A percentile compares a stretch with the other conserved stretches of the same genome.
Conservation (phyloP, 2,329 filamentous ascomycete species). For the Fusarium secorum region DNA sequence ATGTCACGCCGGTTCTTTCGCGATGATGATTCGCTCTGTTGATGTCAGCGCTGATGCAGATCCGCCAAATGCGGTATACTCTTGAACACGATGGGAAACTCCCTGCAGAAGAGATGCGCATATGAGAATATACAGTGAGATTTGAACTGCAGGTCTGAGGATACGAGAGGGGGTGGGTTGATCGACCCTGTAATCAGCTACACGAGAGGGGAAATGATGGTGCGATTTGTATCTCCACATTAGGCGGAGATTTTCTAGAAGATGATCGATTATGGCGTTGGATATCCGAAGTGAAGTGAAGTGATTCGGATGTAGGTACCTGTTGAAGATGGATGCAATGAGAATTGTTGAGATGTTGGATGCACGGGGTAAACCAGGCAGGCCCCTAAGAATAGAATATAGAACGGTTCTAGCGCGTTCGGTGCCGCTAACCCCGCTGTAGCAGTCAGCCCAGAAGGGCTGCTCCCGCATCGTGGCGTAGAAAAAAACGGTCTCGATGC, state of each 20-base stretch:
- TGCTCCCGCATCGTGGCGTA: not conserved
- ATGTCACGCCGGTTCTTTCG: not conserved
- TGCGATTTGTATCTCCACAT: not conserved
- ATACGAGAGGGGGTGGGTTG: conserved; percentile 10
- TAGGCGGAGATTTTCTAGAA: not conserved
- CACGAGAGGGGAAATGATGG: conserved; percentile 17
- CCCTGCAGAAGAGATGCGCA: conserved; percentile 1
- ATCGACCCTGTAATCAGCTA: not conserved
- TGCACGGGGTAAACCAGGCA: not conserved
- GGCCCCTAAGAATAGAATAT: not conserved
- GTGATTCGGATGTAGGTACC: not conserved
- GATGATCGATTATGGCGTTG: conserved; percentile 13
- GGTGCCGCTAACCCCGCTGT: not conserved
- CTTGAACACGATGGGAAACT: not conserved
- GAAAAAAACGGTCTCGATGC: not conserved
- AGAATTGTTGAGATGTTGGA: not conserved
- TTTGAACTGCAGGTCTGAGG: conserved; percentile 3
- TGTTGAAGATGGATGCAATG: not conserved
- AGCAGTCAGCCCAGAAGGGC: conserved; percentile 20
- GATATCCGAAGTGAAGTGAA: not conserved
- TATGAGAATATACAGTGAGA: not conserved
- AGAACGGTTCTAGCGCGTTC: not conserved
- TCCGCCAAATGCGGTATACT: not conserved
- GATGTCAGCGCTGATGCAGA: conserved; percentile 18
- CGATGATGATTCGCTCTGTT: not conserved